Conservation (phyloP, 164 flowering plant genomes). For the Magnolia officinalis region DNA sequence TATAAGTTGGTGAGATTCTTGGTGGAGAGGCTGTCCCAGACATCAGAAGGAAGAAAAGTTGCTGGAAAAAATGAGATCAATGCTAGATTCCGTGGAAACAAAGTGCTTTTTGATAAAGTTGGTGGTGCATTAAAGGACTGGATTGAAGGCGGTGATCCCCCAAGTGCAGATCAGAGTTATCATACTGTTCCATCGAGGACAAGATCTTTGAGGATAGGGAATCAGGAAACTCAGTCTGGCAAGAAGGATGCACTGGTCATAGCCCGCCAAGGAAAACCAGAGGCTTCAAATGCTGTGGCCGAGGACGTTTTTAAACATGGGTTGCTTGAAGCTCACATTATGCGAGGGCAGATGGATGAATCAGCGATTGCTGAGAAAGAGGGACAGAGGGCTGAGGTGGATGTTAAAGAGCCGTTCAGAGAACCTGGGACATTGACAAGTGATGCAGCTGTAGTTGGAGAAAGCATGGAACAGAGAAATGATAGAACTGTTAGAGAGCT, state of each 20-base stretch:
- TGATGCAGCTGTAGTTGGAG: conserved; percentile 15
- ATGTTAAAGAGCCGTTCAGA: not conserved
- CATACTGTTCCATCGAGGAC: conserved; percentile 16
- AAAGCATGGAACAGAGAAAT: conserved; percentile 16
- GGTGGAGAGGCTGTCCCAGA: conserved; percentile 57
- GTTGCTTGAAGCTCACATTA: conserved; percentile 1
- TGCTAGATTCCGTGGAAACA: conserved; percentile 8
- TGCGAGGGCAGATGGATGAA: conserved; percentile 9
- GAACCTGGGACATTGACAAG: conserved; percentile 9
- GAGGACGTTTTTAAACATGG: conserved; percentile 4
- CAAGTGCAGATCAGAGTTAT: conserved; percentile 12
- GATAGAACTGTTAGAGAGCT: conserved; percentile 14
- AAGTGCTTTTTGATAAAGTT: conserved; percentile 4
- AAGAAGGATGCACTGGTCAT: conserved; percentile 10
- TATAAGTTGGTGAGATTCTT: conserved; percentile 68
- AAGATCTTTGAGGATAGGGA: not conserved
- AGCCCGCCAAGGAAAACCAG: conserved; percentile 4
- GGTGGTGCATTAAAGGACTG: conserved; percentile 7
- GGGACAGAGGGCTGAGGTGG: not conserved
- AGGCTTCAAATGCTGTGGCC: conserved; percentile 8
- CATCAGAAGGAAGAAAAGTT: conserved; percentile 24
- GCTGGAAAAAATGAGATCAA: conserved; percentile 9
- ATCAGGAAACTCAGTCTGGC: conserved; percentile 27
- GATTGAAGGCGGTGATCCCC: conserved; percentile 14
- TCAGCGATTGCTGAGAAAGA: conserved; percentile 4